phyloP scores from a whole-genome alignment of 371 early-diverging fungal species.

The Circinella umbellata region DNA sequence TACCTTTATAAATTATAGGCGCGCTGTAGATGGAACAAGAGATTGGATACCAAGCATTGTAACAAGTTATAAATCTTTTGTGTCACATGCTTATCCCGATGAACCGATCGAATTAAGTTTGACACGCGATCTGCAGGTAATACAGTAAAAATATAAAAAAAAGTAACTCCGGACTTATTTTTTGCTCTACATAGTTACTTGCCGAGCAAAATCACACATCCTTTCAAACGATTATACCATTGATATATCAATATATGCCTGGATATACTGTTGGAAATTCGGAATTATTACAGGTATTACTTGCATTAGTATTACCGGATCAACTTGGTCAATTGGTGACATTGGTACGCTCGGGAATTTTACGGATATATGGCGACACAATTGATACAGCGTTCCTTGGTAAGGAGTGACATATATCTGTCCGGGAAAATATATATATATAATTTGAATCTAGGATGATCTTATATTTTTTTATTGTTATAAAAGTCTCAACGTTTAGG shows the following conservation, averaged over 20 bases:
- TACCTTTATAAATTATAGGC: not conserved
- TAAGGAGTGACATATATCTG: not conserved
- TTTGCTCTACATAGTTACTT: constrained; percentile 26
- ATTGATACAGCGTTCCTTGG: constrained; percentile 17
- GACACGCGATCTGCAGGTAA: constrained; percentile 36
- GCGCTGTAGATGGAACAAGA: not conserved
- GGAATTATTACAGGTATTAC: constrained; percentile 27
- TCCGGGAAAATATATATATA: no score
- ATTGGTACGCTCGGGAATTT: constrained; percentile 25
- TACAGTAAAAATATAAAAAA: not conserved
- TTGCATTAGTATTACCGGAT: constrained; percentile 35
- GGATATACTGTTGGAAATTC: constrained; percentile 23
- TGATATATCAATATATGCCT: constrained; percentile 36
- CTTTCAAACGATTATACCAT: constrained; percentile 28
- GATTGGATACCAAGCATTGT: constrained; percentile 12
- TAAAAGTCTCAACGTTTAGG: constrained; percentile 11
- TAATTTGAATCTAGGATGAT: not conserved
- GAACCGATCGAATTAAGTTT: constrained; percentile 22
- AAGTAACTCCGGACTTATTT: not conserved
- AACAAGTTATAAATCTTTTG: constrained; percentile 2
- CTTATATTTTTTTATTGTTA: not conserved
- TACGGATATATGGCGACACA: constrained; percentile 32
- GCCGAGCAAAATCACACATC: constrained; percentile 30
- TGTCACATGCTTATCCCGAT: not conserved
- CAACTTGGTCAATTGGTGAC: constrained; percentile 28